Conservation (phyloP, 2,329 filamentous ascomycete species). For the Trichoderma oligosporum region DNA sequence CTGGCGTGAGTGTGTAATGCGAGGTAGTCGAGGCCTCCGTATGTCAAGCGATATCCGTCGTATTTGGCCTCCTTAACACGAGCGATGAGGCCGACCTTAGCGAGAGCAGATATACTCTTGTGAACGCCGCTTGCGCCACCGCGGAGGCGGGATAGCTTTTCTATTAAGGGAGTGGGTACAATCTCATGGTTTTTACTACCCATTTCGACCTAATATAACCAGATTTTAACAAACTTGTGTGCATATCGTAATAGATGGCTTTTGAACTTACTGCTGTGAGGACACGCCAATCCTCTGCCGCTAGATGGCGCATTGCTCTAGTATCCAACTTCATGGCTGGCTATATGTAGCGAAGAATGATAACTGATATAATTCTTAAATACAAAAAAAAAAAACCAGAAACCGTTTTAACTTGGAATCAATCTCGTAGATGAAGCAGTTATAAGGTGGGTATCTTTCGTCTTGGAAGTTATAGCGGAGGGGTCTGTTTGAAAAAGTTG, state of each 20-base stretch:
- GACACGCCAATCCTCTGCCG: conserved; percentile 90
- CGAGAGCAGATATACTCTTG: conserved; percentile 81
- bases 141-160: conserved; percentile 75
- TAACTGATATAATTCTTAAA: no score
- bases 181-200: conserved; percentile 97
- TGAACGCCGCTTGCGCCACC: conserved; percentile 76
- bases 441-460: conserved; percentile 8
- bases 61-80: conserved; percentile 95
- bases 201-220: conserved; percentile 69
- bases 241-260: neutral
- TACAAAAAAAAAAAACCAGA: no score
- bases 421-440: no score
- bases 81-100: conserved; percentile 87
- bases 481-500: conserved; percentile 20
- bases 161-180: conserved; percentile 85
- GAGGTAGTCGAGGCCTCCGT: conserved; percentile 96
- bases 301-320: conserved; percentile 87
- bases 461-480: neutral
- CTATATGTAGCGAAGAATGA: neutral
- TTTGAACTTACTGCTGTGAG: conserved; percentile 71
- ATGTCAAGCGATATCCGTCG: conserved; percentile 93
- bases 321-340: conserved; percentile 87
- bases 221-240: neutral
- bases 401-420: no score
- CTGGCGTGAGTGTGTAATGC: conserved; percentile 86